phyloP scores from a whole-genome alignment of 345 rosid species.

The Populus nigra region DNA sequence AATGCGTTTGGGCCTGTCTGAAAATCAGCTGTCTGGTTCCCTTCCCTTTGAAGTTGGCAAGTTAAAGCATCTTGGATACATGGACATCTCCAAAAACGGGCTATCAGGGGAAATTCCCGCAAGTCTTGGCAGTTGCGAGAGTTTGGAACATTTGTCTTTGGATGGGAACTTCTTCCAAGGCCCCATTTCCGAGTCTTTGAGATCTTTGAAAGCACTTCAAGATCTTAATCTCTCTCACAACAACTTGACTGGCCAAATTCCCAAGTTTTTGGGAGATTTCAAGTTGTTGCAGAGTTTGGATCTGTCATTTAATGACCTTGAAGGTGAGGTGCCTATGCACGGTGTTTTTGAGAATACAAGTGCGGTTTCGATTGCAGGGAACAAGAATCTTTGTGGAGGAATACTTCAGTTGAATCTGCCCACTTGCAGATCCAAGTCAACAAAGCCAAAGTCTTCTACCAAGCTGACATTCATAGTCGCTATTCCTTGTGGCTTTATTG shows the following conservation, averaged over 20 bases:
- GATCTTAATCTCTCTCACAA: no score
- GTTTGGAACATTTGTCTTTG: neutral
- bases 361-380: neutral
- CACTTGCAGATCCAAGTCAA: neutral
- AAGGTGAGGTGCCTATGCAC: neutral
- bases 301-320: no score
- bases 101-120: slow-evolving; percentile 11
- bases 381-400: slow-evolving; percentile 15
- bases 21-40: neutral
- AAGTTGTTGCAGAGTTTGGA: no score
- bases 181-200: no score
- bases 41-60: slow-evolving; percentile 7
- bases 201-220: no score
- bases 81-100: neutral
- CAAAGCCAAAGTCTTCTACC: neutral
- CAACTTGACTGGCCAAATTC: no score
- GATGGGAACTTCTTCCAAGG: slow-evolving; percentile 7
- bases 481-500: neutral
- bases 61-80: neutral
- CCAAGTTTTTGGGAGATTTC: no score
- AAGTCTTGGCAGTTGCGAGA: slow-evolving; percentile 1
- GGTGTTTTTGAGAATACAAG: slow-evolving; percentile 15
- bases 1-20: neutral
- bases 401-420: neutral
- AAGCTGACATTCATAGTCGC: neutral